phyloP scores from a whole-genome alignment of 805 yeast species.

The Hanseniaspora opuntiae region DNA sequence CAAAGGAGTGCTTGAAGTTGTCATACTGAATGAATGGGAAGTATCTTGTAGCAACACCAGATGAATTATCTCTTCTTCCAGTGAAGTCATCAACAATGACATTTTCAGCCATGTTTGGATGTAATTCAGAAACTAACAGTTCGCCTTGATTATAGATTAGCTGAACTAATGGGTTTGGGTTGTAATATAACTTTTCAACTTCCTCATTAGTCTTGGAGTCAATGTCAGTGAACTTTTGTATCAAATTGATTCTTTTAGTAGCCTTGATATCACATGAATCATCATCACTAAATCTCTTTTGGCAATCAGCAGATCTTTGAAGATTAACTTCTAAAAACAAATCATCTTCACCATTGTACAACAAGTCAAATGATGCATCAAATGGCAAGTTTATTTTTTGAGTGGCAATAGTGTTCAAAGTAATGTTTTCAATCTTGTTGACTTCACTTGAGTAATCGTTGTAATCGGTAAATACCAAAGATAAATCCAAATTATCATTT shows the following conservation, averaged over 20 bases:
- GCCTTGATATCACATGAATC: slow-evolving; percentile 14
- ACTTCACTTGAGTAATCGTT: slow-evolving; percentile 5
- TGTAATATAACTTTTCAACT: not conserved
- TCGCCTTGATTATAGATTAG: slow-evolving; percentile 9
- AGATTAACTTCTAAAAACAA: slow-evolving; percentile 25
- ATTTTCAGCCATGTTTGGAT: slow-evolving; percentile 1
- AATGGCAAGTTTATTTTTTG: slow-evolving; percentile 15
- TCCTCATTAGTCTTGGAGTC: slow-evolving; percentile 8
- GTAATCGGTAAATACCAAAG: slow-evolving; percentile 19
- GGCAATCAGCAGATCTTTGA: slow-evolving; percentile 15
- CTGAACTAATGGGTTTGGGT: slow-evolving; percentile 9
- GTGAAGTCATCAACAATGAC: slow-evolving; percentile 11
- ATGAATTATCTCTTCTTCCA: slow-evolving; percentile 22
- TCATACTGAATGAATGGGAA: slow-evolving; percentile 29
- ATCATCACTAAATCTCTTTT: slow-evolving; percentile 14
- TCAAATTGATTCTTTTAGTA: slow-evolving; percentile 18
- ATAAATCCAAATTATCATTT: slow-evolving; percentile 15
- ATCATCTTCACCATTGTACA: slow-evolving; percentile 5
- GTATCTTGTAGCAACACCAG: slow-evolving; percentile 26
- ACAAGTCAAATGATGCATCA: slow-evolving; percentile 22
- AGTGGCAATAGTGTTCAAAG: slow-evolving; percentile 8
- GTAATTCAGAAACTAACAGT: slow-evolving; percentile 1
- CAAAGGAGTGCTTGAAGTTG: slow-evolving; percentile 29
- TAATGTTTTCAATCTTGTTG: not conserved
- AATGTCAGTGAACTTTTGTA: slow-evolving; percentile 20